Evolutionary conservation across 805 yeast genomes (phyloP).

Genomic region (Zygotorulaspora danielsina): DNA sequence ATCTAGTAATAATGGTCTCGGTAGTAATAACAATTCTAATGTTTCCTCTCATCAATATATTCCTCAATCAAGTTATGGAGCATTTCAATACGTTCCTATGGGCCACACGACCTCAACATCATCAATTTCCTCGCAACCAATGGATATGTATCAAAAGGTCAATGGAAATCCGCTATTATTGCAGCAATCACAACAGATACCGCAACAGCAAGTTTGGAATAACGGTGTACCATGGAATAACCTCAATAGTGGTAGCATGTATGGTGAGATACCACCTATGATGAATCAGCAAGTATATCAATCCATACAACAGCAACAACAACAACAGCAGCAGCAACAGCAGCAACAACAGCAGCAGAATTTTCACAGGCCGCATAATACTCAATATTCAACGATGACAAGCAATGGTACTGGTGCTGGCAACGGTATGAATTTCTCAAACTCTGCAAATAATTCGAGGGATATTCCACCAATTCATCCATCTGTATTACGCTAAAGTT

Average conservation of each 20-base stretch:
- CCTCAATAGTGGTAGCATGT: conserved; percentile 2
- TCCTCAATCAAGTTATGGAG: conserved; percentile 9
- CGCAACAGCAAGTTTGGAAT: conserved; percentile 11
- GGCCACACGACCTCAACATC: conserved; percentile 11
- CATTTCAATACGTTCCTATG: conserved; percentile 10
- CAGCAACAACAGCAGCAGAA: conserved; percentile 8
- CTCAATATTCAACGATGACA: conserved; percentile 6
- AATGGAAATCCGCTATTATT: conserved; percentile 6
- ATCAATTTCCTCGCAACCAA: conserved; percentile 9
- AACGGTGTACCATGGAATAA: conserved; percentile 9
- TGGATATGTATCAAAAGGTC: conserved; percentile 13
- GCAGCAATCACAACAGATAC: conserved; percentile 7
- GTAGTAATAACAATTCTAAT: conserved; percentile 2
- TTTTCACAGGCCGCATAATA: conserved; percentile 6
- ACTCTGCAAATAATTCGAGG: conserved; percentile 7
- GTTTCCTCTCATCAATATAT: conserved; percentile 7
- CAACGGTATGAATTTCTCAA: conserved; percentile 4
- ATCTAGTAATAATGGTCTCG: conserved; percentile 1
- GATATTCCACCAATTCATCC: conserved; percentile 24
- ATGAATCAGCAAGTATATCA: conserved; percentile 2
- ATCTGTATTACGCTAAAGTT: conserved; percentile 16
- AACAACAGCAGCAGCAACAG: conserved; percentile 8
- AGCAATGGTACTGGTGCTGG: conserved; percentile 3
- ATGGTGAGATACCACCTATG: conserved; percentile 6
- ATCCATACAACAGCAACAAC: conserved; percentile 5